Conservation (phyloP, 1,284 basidiomycete genomes). For the Prillingera fragicola region DNA sequence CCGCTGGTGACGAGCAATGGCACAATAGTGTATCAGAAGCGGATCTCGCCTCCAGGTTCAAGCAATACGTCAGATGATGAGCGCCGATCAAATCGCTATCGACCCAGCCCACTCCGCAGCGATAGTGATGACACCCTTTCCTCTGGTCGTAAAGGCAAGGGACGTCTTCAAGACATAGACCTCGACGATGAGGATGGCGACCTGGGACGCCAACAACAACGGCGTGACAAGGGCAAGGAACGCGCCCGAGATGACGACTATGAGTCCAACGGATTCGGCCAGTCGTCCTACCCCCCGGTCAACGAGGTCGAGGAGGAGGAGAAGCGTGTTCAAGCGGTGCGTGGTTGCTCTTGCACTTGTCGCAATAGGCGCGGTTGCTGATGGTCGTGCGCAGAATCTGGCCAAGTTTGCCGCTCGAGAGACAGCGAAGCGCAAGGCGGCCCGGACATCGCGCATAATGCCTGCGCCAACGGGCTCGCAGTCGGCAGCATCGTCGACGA, state of each 20-base stretch:
- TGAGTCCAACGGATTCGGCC: slow-evolving; percentile 4
- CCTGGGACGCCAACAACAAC: slow-evolving; percentile 15
- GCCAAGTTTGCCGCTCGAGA: slow-evolving; percentile 43
- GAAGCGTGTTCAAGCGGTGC: slow-evolving; percentile 41
- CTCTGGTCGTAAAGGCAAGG: slow-evolving; percentile 14
- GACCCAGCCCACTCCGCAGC: slow-evolving; percentile 1
- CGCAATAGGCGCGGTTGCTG: background rate
- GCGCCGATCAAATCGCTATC: no score
- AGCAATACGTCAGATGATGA: slow-evolving; percentile 5
- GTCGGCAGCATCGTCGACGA: slow-evolving; percentile 17
- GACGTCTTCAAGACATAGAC: background rate
- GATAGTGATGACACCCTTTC: slow-evolving; percentile 33
- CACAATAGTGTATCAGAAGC: slow-evolving; percentile 32
- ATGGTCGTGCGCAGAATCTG: slow-evolving; percentile 32
- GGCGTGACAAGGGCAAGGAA: slow-evolving; percentile 23
- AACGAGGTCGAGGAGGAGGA: slow-evolving; percentile 43
- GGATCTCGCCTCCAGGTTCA: slow-evolving; percentile 1
- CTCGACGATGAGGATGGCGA: slow-evolving; percentile 20
- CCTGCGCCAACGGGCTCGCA: slow-evolving; percentile 18
- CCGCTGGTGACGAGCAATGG: slow-evolving; percentile 31
- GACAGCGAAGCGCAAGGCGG: slow-evolving; percentile 38
- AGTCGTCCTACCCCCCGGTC: slow-evolving; percentile 34
- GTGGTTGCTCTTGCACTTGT: slow-evolving; percentile 5
- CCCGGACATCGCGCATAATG: slow-evolving; percentile 29
- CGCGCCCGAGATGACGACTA: slow-evolving; percentile 28